Conservation (phyloP, 2,329 filamentous ascomycete species). For the Paecilomyces formosus region DNA sequence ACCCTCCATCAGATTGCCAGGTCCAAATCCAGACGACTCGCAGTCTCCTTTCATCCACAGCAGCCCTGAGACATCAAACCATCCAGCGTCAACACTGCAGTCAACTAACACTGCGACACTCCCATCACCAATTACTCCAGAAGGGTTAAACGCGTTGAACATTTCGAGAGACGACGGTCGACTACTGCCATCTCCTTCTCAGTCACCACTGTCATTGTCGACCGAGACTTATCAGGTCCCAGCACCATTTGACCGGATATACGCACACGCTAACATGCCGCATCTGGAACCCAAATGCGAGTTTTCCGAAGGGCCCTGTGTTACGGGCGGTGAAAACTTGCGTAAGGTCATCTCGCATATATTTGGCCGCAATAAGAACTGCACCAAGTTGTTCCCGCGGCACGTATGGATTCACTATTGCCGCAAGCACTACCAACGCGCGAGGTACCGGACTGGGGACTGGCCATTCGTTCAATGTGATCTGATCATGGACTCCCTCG, state of each 20-base stretch:
- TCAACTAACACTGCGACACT: not conserved
- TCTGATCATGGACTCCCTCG: slow-evolving; percentile 56
- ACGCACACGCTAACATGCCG: not conserved
- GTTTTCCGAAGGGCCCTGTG: slow-evolving; percentile 13
- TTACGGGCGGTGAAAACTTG: slow-evolving; percentile 37
- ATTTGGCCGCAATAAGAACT: slow-evolving; percentile 75
- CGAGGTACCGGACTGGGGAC: slow-evolving; percentile 56
- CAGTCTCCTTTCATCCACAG: not conserved
- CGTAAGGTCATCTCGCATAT: slow-evolving; percentile 75
- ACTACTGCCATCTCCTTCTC: not conserved
- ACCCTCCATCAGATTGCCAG: not conserved
- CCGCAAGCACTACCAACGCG: slow-evolving; percentile 75
- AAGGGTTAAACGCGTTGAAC: not conserved
- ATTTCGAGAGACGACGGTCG: not conserved
- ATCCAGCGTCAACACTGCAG: not conserved
- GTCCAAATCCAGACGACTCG: not conserved
- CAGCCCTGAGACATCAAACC: not conserved
- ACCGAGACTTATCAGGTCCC: not conserved
- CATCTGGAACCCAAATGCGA: slow-evolving; percentile 7
- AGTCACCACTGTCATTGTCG: not conserved
- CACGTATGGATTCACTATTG: slow-evolving; percentile 70
- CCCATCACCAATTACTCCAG: not conserved
- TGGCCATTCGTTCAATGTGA: slow-evolving; percentile 56
- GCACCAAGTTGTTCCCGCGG: slow-evolving; percentile 62
- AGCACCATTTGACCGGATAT: not conserved